These are phyloP conservation scores for Davidsoniella neocaledoniae DNA, from an alignment of 2,329 filamentous ascomycete genomes.

Conservation along the genomic window DNA sequence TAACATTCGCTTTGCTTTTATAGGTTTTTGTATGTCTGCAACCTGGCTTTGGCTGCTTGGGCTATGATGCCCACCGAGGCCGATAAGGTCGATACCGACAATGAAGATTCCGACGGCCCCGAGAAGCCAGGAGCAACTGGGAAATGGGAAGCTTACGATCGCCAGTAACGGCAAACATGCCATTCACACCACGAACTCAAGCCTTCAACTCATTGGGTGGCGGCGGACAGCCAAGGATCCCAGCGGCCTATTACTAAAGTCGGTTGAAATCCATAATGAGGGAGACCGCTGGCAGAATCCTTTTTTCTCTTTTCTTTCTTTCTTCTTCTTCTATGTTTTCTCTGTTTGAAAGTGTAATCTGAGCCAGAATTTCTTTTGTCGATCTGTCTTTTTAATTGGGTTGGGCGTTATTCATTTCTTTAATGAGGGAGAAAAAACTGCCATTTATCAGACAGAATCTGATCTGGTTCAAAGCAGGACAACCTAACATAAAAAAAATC, in stretches of 20 bases:
- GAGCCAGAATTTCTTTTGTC: neutral
- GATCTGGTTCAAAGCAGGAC: too few species aligned
- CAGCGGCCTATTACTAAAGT: slow-evolving; percentile 29
- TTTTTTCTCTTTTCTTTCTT: slow-evolving; percentile 2
- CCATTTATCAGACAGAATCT: too few species aligned
- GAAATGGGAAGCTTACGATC: slow-evolving; percentile 38
- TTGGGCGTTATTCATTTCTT: neutral
- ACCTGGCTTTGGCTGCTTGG: slow-evolving; percentile 36
- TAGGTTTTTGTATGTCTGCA: slow-evolving; percentile 8
- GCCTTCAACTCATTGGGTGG: slow-evolving; percentile 47
- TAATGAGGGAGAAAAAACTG: neutral
- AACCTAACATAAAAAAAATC: too few species aligned
- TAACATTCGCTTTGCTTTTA: slow-evolving; percentile 5
- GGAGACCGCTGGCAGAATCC: neutral
- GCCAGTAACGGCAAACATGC: slow-evolving; percentile 18
- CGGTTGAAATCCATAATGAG: slow-evolving; percentile 14
- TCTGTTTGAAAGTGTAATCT: neutral
- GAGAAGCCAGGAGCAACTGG: slow-evolving; percentile 24
- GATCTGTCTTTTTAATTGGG: neutral
- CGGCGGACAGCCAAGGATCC: slow-evolving; percentile 6
- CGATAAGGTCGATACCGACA: slow-evolving; percentile 29
- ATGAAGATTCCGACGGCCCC: slow-evolving; percentile 24
- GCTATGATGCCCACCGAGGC: slow-evolving; percentile 39
- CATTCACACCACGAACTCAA: slow-evolving; percentile 49
- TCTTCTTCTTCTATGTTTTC: neutral